These are phyloP conservation scores for Didymella exigua DNA, from an alignment of 2,329 filamentous ascomycete genomes.

Conservation along the genomic window DNA sequence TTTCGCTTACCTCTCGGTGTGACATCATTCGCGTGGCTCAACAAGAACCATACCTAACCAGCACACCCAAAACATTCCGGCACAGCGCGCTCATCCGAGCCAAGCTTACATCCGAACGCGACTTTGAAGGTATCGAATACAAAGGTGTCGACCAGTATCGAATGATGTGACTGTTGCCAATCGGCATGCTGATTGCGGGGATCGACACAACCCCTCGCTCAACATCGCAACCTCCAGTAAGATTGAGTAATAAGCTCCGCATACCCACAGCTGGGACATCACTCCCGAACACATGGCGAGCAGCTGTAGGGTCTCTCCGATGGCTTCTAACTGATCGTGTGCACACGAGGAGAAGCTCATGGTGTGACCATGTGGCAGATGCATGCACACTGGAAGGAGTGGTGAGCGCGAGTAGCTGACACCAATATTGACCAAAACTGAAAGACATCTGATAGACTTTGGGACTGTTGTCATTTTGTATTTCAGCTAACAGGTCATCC, in stretches of 20 bases:
- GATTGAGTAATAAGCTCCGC: not conserved
- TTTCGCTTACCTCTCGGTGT: constrained; percentile 9
- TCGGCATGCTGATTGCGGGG: constrained; percentile 1
- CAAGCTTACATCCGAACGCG: constrained; percentile 1
- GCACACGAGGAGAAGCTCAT: not conserved
- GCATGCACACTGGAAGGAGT: not conserved
- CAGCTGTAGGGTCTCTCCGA: not conserved
- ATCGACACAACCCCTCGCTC: constrained; percentile 15
- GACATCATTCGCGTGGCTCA: constrained; percentile 4
- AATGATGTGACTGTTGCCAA: not conserved
- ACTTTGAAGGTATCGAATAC: not conserved
- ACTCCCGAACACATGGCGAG: not conserved
- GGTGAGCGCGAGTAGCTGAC: not conserved
- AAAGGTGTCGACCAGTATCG: not conserved
- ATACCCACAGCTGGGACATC: not conserved
- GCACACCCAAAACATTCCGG: not conserved
- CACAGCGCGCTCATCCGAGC: constrained; percentile 5
- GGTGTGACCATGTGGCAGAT: not conserved
- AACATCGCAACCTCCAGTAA: not conserved
- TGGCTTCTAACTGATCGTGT: not conserved
- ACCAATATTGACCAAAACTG: not conserved
- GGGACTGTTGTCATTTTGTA: not conserved
- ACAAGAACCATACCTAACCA: not conserved
- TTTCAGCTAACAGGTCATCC: not conserved
- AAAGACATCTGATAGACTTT: not conserved